Conservation (phyloP, 108 stramenopile species). For the Nitzschia sp. region DNA sequence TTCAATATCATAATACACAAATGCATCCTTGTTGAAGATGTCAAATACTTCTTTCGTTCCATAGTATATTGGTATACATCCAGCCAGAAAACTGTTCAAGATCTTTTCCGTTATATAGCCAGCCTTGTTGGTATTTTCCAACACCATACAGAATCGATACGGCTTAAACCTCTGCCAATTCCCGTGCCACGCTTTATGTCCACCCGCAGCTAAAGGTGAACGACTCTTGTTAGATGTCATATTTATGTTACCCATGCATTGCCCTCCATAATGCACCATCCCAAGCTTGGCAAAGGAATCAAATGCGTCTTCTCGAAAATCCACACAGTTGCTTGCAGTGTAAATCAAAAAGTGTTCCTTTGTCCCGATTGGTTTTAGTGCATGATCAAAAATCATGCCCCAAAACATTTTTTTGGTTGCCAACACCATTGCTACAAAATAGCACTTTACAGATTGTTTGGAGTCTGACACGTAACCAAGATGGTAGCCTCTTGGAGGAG, state of each 20-base stretch:
- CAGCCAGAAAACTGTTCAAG: slow-evolving; percentile 43
- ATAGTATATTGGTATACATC: slow-evolving; percentile 60
- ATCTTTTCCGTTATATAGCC: slow-evolving; percentile 58
- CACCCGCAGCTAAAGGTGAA: no score
- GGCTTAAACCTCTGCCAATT: slow-evolving; percentile 18
- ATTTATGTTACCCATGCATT: slow-evolving; percentile 10
- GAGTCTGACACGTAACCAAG: no score
- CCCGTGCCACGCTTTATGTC: slow-evolving; percentile 2
- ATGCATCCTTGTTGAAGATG: slow-evolving; percentile 48
- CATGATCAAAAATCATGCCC: no score
- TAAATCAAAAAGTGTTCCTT: slow-evolving; percentile 23
- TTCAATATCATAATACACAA: slow-evolving; percentile 47
- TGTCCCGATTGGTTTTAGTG: no score
- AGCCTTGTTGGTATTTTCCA: slow-evolving; percentile 44
- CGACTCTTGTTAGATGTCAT: no score
- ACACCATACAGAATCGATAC: slow-evolving; percentile 47
- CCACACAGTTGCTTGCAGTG: slow-evolving; percentile 11
- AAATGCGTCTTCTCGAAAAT: slow-evolving; percentile 11
- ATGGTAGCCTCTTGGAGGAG: no score
- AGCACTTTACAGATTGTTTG: no score
- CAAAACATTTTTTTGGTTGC: no score
- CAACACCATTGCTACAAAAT: no score
- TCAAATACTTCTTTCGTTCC: slow-evolving; percentile 55
- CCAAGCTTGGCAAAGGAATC: background rate
- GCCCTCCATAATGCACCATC: slow-evolving; percentile 10